Evolutionary conservation across 1,284 basidiomycete genomes (phyloP).

Genomic region (Cutaneotrichosporon cyanovorans): DNA sequence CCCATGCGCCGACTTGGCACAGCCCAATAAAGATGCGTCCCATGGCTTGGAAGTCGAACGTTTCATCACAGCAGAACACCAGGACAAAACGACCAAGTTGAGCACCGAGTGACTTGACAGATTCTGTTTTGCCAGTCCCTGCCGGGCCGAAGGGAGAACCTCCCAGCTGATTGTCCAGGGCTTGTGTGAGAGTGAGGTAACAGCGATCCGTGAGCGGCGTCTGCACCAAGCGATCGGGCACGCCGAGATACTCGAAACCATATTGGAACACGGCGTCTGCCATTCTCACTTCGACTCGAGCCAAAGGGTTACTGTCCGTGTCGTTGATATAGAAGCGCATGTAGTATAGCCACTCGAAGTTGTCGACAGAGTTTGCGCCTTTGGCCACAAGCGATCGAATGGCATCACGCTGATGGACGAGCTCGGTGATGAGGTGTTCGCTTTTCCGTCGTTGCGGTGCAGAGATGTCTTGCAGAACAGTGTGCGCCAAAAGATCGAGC

Average conservation of each 20-base stretch:
- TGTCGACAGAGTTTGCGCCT: conserved; percentile 57
- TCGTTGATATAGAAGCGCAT: conserved; percentile 95
- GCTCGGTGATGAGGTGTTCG: conserved; percentile 97
- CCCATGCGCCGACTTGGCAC: conserved; percentile 99
- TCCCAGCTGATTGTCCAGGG: conserved; percentile 86
- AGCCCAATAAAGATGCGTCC: conserved; percentile 97
- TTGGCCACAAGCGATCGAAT: conserved; percentile 70
- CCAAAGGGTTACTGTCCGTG: conserved; percentile 62
- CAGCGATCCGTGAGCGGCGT: conserved; percentile 97
- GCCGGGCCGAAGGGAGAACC: conserved; percentile 98
- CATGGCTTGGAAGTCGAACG: conserved; percentile 99
- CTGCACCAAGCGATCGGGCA: conserved; percentile 93
- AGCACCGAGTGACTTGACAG: conserved; percentile 95
- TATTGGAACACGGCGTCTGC: conserved; percentile 93
- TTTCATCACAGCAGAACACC: conserved; percentile 99
- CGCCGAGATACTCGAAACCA: conserved; percentile 97
- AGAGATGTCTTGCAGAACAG: conserved; percentile 81
- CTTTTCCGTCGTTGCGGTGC: conserved; percentile 90
- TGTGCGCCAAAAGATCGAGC: conserved; percentile 88
- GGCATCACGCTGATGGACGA: conserved; percentile 96
- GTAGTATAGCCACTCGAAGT: conserved; percentile 92
- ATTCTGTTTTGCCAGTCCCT: conserved; percentile 99
- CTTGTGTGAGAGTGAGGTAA: conserved; percentile 94
- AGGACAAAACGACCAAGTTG: conserved; percentile 95
- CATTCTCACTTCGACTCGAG: conserved; percentile 70